Base-by-base conservation (phyloP, 2,329 filamentous ascomycete genomes). In the Amesomyces nigricolor region DNA sequence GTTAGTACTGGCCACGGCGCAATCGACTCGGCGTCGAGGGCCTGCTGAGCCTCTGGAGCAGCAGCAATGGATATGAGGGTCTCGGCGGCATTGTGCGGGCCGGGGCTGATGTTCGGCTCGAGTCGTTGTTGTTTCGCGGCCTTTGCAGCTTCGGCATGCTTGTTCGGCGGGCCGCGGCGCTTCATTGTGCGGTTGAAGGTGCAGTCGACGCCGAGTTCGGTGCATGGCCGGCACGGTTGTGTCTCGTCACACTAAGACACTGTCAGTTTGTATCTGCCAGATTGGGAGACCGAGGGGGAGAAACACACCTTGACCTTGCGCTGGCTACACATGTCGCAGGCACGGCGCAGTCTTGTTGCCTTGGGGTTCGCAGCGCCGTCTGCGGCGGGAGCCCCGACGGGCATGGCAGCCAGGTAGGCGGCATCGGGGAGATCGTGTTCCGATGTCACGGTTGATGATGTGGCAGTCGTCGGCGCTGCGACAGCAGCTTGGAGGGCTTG, bases 1-100 rank as follows among this genome's bases (percentile, higher is more conserved):
- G 86, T 79, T 51, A 91, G 73, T 10, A 86, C 82, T 7, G 81
- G 79, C 68, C 86, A 76, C 0, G 87, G 85, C 40, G 86, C 87
- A 58, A 91, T 90, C 2, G 80, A 75, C 66, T 91, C 88, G 47
- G 85, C 81, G 57, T 82, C 79, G 13, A 83, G 66, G n/a, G 57
- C 57, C 2, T 57, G 47, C 70, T 66, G 29, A 64, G 65, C n/a
- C 68, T 53, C 61, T 19, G 58, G 60, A 13, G 71, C 71, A 14
- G 66, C 65, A 4, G 71, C 66, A 30, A 75, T 77, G 11, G 77
- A 74, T 58, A 79, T 72, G 26, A 80, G 67, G 0, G 76, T 70
- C 63, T 79, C 76, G 48, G 76, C 74, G 0, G 75, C 75, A 40
- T 72, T 74, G 58, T 78, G 76, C 5, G 75, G 73, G 5, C 55